phyloP scores from a whole-genome alignment of 129 eudicot genomes.

The Chrysanthemum lavandulifolium region DNA sequence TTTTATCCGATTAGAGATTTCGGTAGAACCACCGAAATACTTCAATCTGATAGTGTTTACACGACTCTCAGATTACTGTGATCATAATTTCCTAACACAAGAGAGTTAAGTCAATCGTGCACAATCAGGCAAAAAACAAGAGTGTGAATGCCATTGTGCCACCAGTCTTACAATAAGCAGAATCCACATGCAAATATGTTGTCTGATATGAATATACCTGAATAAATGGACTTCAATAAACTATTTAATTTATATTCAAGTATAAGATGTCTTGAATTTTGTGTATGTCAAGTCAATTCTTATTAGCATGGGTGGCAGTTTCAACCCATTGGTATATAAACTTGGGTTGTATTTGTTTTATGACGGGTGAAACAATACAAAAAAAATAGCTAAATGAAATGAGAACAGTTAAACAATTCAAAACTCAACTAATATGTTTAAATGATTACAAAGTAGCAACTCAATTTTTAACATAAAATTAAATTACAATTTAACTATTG shows the following conservation, averaged over 20 bases:
- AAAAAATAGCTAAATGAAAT: background rate
- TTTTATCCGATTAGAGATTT: too few relatives aligned
- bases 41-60: too few relatives aligned
- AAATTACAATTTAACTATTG: background rate
- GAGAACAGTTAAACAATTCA: background rate
- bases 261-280: slow-evolving; percentile 10
- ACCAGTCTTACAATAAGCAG: slow-evolving; percentile 16
- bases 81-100: too few relatives aligned
- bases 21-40: too few relatives aligned
- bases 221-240: slow-evolving; percentile 5
- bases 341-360: background rate
- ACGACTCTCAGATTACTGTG: too few relatives aligned
- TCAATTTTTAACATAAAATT: too few relatives aligned
- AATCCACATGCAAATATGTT: slow-evolving; percentile 18
- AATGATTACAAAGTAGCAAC: background rate
- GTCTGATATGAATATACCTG: slow-evolving; percentile 3
- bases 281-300: slow-evolving; percentile 3
- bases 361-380: background rate
- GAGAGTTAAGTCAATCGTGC: slow-evolving; percentile 19
- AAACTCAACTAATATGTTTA: background rate
- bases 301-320: slow-evolving; percentile 5
- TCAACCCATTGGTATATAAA: slow-evolving; percentile 8
- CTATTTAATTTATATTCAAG: slow-evolving; percentile 8
- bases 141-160: slow-evolving; percentile 1
- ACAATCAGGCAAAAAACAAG: slow-evolving; percentile 11